Conservation (phyloP, 306 rosid species). For the Pyrus pyrifolia region DNA sequence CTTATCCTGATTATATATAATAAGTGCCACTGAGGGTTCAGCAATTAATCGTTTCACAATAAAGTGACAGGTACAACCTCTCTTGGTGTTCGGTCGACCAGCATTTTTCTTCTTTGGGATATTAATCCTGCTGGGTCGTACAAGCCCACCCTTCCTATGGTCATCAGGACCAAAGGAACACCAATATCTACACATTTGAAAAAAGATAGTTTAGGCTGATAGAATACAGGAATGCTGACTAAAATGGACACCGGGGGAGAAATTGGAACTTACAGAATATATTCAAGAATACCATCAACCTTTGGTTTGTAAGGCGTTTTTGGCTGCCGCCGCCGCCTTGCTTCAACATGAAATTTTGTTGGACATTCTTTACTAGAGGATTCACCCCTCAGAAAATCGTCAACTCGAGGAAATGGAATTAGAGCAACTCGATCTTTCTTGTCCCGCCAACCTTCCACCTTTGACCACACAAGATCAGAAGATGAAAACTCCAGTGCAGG, state of each 20-base stretch:
- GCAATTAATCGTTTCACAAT: constrained; percentile 63
- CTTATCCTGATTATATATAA: constrained; percentile 60
- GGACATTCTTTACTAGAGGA: constrained; percentile 74
- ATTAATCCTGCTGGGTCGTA: constrained; percentile 71
- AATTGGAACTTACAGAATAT: constrained; percentile 63
- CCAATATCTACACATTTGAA: constrained; percentile 64
- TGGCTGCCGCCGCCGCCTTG: constrained; percentile 56
- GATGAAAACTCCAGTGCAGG: constrained; percentile 69
- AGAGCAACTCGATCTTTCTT: constrained; percentile 75
- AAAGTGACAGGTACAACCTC: constrained; percentile 93
- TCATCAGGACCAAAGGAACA: constrained; percentile 99
- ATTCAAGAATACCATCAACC: constrained; percentile 89
- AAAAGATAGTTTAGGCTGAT: constrained; percentile 4
- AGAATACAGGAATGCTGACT: not conserved
- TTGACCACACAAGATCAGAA: constrained; percentile 70
- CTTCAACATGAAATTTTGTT: constrained; percentile 83
- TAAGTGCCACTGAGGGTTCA: constrained; percentile 41
- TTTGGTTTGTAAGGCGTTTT: constrained; percentile 61
- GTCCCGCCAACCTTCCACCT: constrained; percentile 91
- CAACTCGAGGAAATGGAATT: constrained; percentile 81
- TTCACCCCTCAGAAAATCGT: constrained; percentile 86
- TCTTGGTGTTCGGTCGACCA: constrained; percentile 83
- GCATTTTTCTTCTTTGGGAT: constrained; percentile 21
- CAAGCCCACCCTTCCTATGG: constrained; percentile 71
- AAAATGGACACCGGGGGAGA: not conserved